Percentiles rank a stretch among this genome's conserved stretches.
These are phyloP conservation scores for Claviceps sp. DNA, from an alignment of 2,329 filamentous ascomycete genomes.

Conservation along the genomic window DNA sequence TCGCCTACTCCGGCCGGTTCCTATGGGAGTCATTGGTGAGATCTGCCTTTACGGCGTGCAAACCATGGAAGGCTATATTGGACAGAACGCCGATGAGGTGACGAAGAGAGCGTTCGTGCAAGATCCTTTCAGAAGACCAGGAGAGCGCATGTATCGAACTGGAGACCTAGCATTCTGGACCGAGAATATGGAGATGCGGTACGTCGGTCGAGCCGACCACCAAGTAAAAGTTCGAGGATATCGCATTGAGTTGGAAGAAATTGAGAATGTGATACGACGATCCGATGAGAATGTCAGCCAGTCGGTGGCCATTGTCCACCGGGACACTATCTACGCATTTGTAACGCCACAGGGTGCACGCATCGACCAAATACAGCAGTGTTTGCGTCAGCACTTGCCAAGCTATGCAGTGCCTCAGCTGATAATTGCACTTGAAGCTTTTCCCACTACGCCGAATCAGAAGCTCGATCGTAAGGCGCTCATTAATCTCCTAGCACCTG, in stretches of 20 bases:
- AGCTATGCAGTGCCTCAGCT: neutral
- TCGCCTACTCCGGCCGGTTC: neutral
- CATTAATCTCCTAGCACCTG: neutral
- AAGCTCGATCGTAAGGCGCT: neutral
- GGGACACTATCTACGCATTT: neutral
- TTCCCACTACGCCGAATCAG: neutral
- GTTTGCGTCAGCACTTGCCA: neutral
- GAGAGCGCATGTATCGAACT: neutral
- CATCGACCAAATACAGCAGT: neutral
- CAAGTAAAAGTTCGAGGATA: neutral
- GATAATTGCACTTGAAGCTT: neutral
- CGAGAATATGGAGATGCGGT: neutral
- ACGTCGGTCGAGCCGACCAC: neutral
- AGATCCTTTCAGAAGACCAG: neutral
- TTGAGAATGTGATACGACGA: neutral
- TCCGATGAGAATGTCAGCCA: neutral
- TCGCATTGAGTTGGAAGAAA: neutral
- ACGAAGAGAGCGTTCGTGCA: neutral
- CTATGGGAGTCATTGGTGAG: neutral
- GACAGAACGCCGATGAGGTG: neutral
- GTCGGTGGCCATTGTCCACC: neutral
- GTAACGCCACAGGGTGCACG: neutral
- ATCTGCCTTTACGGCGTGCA: neutral
- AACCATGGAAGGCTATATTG: neutral
- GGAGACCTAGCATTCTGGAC: neutral